Percentiles rank a stretch among this genome's conserved stretches.
phyloP scores from a whole-genome alignment of 306 rosid species.

The Pyrus betulifolia region DNA sequence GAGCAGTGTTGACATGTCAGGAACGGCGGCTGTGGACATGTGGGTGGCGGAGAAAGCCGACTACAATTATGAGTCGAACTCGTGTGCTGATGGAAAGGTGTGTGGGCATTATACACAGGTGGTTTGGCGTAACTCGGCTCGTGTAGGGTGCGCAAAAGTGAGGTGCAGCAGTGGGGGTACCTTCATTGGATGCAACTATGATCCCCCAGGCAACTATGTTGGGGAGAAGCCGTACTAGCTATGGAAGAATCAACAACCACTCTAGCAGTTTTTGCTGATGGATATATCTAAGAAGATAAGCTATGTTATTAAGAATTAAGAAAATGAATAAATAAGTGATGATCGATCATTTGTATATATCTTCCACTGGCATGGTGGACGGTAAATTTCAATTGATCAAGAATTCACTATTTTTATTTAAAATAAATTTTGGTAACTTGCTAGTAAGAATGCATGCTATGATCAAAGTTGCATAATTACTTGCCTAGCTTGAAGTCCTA shows the following conservation, averaged over 20 bases:
- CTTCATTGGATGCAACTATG: constrained; percentile 49
- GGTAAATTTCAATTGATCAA: neutral
- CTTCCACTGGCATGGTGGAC: neutral
- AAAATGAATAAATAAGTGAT: neutral
- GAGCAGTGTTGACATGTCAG: constrained; percentile 9
- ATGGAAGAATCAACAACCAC: neutral
- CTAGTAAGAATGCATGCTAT: no score
- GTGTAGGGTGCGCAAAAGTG: constrained; percentile 11
- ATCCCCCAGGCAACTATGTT: constrained; percentile 42
- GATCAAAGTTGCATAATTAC: no score
- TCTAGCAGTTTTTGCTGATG: neutral
- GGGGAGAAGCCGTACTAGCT: constrained; percentile 34
- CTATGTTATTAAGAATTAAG: neutral
- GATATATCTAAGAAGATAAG: neutral
- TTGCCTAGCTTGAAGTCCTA: no score
- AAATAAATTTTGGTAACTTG: no score
- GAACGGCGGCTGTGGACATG: constrained; percentile 13
- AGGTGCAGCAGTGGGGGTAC: constrained; percentile 33
- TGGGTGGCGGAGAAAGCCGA: constrained; percentile 38
- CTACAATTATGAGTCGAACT: constrained; percentile 28
- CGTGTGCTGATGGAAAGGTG: constrained; percentile 6
- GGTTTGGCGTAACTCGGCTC: constrained; percentile 5
- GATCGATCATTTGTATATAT: neutral
- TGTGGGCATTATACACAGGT: constrained; percentile 46
- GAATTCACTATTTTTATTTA: neutral